Conservation (phyloP, 1,284 basidiomycete genomes). For the Bjerkandera adusta region DNA sequence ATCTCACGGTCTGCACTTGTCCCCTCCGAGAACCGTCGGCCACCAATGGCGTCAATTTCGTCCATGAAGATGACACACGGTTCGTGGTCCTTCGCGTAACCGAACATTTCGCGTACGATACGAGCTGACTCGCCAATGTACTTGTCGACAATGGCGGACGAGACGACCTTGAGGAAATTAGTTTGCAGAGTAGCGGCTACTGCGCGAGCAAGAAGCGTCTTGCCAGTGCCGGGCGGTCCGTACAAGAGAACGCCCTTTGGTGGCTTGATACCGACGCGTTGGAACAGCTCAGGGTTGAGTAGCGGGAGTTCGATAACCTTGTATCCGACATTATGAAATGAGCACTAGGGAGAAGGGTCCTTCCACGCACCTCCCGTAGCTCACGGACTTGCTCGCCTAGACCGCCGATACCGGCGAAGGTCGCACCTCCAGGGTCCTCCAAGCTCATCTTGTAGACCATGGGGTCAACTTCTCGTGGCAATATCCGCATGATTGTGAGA, state of each 20-base stretch:
- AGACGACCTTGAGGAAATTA: constrained; percentile 98
- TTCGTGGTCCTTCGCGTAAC: constrained; percentile 95
- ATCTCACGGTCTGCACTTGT: constrained; percentile 99
- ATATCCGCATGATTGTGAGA: constrained; percentile 96
- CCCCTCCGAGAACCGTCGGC: constrained; percentile 95
- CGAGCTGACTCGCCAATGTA: constrained; percentile 98
- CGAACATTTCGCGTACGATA: constrained; percentile 97
- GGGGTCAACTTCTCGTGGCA: constrained; percentile 97
- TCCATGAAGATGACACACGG: constrained; percentile 99
- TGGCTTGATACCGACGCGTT: constrained; percentile 94
- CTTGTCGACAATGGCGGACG: constrained; percentile 99
- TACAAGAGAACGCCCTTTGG: constrained; percentile 94
- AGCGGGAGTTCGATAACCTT: constrained; percentile 96
- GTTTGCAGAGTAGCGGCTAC: constrained; percentile 95
- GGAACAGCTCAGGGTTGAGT: constrained; percentile 93
- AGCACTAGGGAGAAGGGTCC: too few relatives aligned
- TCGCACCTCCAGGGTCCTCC: constrained; percentile 94
- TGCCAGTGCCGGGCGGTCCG: constrained; percentile 93
- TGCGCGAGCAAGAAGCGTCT: constrained; percentile 93
- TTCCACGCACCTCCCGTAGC: constrained; percentile 75
- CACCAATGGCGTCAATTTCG: constrained; percentile 98
- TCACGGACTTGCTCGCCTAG: constrained; percentile 96
- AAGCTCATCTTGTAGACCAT: constrained; percentile 99
- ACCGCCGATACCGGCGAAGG: constrained; percentile 97
- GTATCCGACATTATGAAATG: background rate